Conservation (phyloP, 1,139 yeast species). For the Pichia cactophila region DNA sequence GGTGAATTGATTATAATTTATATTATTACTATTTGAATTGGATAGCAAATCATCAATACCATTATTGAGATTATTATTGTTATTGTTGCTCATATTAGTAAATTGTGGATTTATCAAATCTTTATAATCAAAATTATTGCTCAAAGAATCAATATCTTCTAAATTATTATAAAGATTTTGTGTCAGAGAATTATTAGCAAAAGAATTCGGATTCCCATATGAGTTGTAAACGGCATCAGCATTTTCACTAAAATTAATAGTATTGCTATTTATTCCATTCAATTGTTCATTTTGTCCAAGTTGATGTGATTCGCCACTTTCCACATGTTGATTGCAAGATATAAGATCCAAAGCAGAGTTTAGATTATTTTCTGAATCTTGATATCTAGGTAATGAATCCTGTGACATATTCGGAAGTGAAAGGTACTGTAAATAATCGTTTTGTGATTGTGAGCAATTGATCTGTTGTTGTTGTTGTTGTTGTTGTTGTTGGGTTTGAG, state of each 20-base stretch:
- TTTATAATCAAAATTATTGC: background rate
- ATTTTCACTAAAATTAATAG: conserved; percentile 3
- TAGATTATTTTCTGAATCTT: conserved; percentile 3
- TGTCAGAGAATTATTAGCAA: conserved; percentile 17
- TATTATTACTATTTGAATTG: background rate
- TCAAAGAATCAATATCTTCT: background rate
- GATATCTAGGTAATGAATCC: conserved; percentile 10
- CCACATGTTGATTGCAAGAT: background rate
- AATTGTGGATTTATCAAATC: conserved; percentile 6
- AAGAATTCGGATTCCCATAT: conserved; percentile 24
- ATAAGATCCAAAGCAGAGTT: background rate
- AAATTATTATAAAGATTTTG: conserved; percentile 3
- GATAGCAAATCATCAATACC: background rate
- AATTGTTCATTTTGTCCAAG: background rate
- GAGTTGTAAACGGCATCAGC: conserved; percentile 21
- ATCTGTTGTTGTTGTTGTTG: background rate
- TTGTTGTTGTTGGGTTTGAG: conserved; percentile 8
- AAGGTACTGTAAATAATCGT: conserved; percentile 10
- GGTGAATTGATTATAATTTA: conserved; percentile 4
- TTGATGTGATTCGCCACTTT: background rate
- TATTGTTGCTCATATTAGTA: background rate
- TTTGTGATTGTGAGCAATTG: background rate
- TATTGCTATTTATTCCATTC: background rate
- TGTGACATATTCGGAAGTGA: conserved; percentile 13
- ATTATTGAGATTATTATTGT: background rate